Conservation (phyloP, 192 early-diverging fungal genomes). For the Chytriomyces confervae region DNA sequence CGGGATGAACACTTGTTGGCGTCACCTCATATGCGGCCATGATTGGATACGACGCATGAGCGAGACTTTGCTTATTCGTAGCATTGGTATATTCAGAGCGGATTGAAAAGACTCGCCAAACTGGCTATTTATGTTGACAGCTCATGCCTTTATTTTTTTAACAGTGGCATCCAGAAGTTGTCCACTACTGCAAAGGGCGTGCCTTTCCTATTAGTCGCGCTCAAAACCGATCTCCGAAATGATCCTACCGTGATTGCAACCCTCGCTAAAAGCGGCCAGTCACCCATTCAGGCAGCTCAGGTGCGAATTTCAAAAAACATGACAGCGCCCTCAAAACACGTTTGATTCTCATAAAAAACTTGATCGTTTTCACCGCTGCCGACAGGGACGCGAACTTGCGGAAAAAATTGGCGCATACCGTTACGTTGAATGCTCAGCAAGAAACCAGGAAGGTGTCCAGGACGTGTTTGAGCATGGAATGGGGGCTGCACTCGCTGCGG, state of each 20-base stretch:
- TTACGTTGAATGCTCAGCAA: conserved; percentile 92
- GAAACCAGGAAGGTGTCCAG: conserved; percentile 70
- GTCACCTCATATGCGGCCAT: too few relatives aligned
- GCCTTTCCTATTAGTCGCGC: conserved; percentile 79
- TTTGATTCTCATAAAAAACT: too few relatives aligned
- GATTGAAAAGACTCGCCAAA: too few relatives aligned
- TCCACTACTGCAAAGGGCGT: conserved; percentile 78
- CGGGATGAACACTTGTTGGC: too few relatives aligned
- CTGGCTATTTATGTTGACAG: too few relatives aligned
- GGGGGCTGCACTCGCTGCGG: too few relatives aligned
- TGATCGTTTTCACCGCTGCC: not conserved
- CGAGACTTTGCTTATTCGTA: too few relatives aligned
- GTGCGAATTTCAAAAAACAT: too few relatives aligned
- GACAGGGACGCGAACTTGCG: conserved; percentile 58
- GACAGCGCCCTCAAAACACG: too few relatives aligned
- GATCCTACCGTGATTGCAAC: conserved; percentile 70
- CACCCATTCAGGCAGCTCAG: conserved; percentile 66
- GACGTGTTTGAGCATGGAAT: conserved; percentile 5
- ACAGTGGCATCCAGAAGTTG: conserved; percentile 82
- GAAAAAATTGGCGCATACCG: conserved; percentile 79
- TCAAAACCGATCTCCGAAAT: conserved; percentile 81
- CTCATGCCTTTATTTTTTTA: too few relatives aligned
- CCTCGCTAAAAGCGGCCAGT: conserved; percentile 63
- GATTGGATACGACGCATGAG: too few relatives aligned
- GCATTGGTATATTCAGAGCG: too few relatives aligned